Evolutionary conservation across 345 rosid species (phyloP).

Genomic region (Lumnitzera racemosa): DNA sequence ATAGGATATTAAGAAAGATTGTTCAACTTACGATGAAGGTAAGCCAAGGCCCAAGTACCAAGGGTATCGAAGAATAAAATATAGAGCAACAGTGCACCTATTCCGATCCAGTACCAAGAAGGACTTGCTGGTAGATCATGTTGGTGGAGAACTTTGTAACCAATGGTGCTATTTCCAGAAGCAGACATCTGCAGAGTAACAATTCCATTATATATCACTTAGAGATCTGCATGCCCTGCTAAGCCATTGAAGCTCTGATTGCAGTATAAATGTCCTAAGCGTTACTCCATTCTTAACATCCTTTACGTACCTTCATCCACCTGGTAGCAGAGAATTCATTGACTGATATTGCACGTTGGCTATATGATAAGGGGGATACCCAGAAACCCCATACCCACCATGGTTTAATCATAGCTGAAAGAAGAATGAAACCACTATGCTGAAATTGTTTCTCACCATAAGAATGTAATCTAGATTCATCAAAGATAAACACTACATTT

Average conservation of each 20-base stretch:
- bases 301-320: constrained; percentile 54
- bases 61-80: constrained; percentile 54
- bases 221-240: not conserved
- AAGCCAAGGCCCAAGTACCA: constrained; percentile 65
- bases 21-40: constrained; percentile 62
- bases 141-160: constrained; percentile 49
- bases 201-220: not conserved
- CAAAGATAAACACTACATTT: constrained; percentile 38
- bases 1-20: not conserved
- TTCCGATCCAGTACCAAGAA: constrained; percentile 85
- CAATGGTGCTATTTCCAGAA: constrained; percentile 39
- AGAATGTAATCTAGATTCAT: not conserved
- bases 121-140: constrained; percentile 40
- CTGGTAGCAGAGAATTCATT: constrained; percentile 78
- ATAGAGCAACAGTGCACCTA: constrained; percentile 54
- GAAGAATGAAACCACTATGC: not conserved
- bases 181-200: constrained; percentile 45
- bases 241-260: no score
- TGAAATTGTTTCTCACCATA: no score
- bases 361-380: constrained; percentile 82
- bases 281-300: not conserved
- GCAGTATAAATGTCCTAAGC: not conserved
- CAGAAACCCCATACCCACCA: constrained; percentile 97
- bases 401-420: constrained; percentile 58
- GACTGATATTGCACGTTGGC: constrained; percentile 66